Evolutionary conservation across 2,329 filamentous ascomycete genomes (phyloP), one percentile per base, ranked within the genome.

Genomic region (Alternaria atra): DNA sequence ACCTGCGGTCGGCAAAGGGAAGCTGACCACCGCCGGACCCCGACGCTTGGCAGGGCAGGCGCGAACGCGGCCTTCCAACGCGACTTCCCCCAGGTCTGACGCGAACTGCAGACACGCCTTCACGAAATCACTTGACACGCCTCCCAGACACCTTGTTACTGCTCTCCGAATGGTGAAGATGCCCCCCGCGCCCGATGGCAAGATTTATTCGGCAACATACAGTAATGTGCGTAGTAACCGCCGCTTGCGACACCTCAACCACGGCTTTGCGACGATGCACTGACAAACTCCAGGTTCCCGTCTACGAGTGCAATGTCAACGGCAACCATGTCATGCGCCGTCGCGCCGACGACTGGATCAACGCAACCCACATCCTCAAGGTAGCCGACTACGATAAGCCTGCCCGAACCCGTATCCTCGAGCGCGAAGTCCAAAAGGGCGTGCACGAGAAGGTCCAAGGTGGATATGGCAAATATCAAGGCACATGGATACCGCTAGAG

Each of bases 281-380:
- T 71, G 53, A 69, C 62, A 58, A 51, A 17, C 52, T 59, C 58
- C 73, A 97, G 93, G 93, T 97, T 63, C 94, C 94, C 35, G 94
- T 98, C 10, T 97, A 95, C 77, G 95, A 98, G 77, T 95, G 89
- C 80, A 93, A 96, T 77, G 90, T 97, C 71, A 92, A 90, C 35
- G 85, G 84, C 68, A 93, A 96, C 76, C 93, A 97, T 91, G 91
- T 98, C 67, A 99, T 99, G 95, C 91, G 95, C 79, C 89, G 95
- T 52, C 89, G 94, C 61, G 87, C 89, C 54, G 95, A 99, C 79
- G 89, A 98, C 80, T 99, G 94, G 93, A 95, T 99, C 82, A 99
- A 99, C 84, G 95, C 95, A n/a, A 99, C 95, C 55, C 95, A 99
- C 77, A 98, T 99, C 61, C 84, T 99, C 50, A 99, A 99, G 77